These are phyloP conservation scores for Terfezia claveryi DNA, from an alignment of 495 filamentous ascomycete species.

Conservation along the genomic window DNA sequence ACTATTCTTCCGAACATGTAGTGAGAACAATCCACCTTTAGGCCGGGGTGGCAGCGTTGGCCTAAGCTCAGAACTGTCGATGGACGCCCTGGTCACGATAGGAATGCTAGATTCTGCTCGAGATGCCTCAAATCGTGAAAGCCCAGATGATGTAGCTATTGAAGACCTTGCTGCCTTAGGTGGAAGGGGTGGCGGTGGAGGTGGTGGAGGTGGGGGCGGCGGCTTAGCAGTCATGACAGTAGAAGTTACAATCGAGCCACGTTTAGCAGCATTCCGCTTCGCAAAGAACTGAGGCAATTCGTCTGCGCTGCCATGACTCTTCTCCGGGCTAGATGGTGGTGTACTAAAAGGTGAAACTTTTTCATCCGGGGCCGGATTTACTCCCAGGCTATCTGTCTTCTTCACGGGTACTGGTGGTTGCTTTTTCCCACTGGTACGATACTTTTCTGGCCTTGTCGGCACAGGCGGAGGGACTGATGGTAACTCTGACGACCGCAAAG, in stretches of 20 bases:
- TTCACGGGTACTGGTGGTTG: constrained; percentile 23
- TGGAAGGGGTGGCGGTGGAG: constrained; percentile 11
- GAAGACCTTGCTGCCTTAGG: background rate
- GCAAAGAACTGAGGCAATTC: constrained; percentile 6
- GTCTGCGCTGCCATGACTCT: constrained; percentile 21
- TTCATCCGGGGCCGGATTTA: constrained; percentile 23
- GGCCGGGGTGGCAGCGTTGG: constrained; percentile 16
- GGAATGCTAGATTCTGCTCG: constrained; percentile 8
- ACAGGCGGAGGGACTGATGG: constrained; percentile 25
- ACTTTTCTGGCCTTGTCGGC: constrained; percentile 56
- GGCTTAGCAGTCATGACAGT: constrained; percentile 8
- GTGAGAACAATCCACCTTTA: constrained; percentile 6
- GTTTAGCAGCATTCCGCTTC: constrained; percentile 14
- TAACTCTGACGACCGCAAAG: constrained; percentile 4
- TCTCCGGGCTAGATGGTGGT: constrained; percentile 58
- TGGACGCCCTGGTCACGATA: background rate
- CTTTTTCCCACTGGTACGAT: constrained; percentile 37
- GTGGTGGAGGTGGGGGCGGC: constrained; percentile 12
- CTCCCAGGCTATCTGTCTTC: constrained; percentile 10
- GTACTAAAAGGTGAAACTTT: constrained; percentile 71
- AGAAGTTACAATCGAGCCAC: constrained; percentile 24
- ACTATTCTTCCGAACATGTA: constrained; percentile 7
- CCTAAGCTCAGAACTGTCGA: constrained; percentile 15
- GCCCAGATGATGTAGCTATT: constrained; percentile 7
- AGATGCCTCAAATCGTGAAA: constrained; percentile 17